A percentile compares a stretch with the other conserved stretches of the same genome.
phyloP scores from a whole-genome alignment of 1,284 basidiomycete species.

The Trichosporon faecale region DNA sequence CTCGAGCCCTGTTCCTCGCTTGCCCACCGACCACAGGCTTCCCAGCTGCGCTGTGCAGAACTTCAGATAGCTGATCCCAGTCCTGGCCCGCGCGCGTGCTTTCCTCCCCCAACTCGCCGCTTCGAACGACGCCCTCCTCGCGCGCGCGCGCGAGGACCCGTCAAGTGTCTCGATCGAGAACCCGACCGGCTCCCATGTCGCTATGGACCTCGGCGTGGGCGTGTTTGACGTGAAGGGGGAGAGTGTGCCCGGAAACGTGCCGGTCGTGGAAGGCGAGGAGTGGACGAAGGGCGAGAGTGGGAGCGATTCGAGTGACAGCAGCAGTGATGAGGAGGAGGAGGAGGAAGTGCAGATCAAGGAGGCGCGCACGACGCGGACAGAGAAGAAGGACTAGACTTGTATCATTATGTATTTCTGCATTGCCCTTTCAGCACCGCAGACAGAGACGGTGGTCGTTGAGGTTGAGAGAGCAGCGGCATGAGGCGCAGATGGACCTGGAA shows the following conservation, averaged over 20 bases:
- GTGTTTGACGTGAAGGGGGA: slow-evolving; percentile 40
- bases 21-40: too few species aligned
- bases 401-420: background rate
- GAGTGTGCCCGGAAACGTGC: slow-evolving; percentile 19
- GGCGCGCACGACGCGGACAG: background rate
- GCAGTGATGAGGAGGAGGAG: slow-evolving; percentile 12
- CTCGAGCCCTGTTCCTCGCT: too few species aligned
- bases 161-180: slow-evolving; percentile 38
- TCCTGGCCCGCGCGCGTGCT: slow-evolving; percentile 36
- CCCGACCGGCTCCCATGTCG: slow-evolving; percentile 17
- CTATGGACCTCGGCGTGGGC: slow-evolving; percentile 42
- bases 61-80: slow-evolving; percentile 22
- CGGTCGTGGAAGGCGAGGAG: slow-evolving; percentile 28
- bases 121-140: slow-evolving; percentile 36
- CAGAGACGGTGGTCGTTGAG: too few species aligned
- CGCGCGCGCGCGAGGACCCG: slow-evolving; percentile 28
- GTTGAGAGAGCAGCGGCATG: background rate
- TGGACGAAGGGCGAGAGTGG: background rate
- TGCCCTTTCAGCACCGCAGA: background rate
- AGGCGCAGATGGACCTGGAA: background rate
- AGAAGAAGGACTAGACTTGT: background rate
- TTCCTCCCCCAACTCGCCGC: slow-evolving; percentile 42
- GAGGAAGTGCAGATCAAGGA: slow-evolving; percentile 10
- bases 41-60: background rate
- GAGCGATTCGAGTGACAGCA: background rate